These are phyloP conservation scores for Fusarium sp. DNA, from an alignment of 2,329 filamentous ascomycete species.

Conservation along the genomic window DNA sequence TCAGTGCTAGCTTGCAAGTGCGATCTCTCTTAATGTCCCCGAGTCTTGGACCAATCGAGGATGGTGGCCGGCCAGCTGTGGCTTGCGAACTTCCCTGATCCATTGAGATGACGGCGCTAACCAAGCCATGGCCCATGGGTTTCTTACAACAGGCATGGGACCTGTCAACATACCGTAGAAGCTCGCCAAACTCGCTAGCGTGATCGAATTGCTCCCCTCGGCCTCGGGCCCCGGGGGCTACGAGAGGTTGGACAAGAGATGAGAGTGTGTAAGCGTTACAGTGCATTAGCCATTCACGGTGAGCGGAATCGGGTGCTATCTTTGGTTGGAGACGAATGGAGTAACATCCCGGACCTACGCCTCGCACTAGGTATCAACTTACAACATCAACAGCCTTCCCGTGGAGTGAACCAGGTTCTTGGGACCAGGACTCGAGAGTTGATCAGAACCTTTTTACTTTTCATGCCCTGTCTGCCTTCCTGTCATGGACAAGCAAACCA, in stretches of 20 bases:
- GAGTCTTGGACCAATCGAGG: conserved; percentile 31
- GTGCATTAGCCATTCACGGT: not conserved
- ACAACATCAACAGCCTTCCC: not conserved
- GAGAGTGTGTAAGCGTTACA: not conserved
- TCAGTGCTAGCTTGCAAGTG: conserved; percentile 20
- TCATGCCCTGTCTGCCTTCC: conserved; percentile 19
- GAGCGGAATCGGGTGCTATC: not conserved
- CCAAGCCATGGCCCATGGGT: conserved; percentile 32
- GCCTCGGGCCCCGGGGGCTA: not conserved
- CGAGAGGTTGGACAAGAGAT: conserved; percentile 29
- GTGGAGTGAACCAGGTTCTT: conserved; percentile 31
- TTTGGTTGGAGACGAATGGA: conserved; percentile 9
- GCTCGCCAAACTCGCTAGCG: conserved; percentile 25
- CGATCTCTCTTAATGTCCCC: conserved; percentile 22
- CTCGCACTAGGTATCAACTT: not conserved
- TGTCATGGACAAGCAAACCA: conserved; percentile 22
- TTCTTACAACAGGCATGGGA: conserved; percentile 33
- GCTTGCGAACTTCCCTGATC: conserved; percentile 24
- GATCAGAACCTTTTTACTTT: conserved; percentile 3
- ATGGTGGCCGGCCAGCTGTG: conserved; percentile 26
- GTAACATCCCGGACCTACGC: not conserved
- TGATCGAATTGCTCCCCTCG: conserved; percentile 20
- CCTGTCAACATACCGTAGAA: conserved; percentile 28
- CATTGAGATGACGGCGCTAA: conserved; percentile 27
- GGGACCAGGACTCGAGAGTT: conserved; percentile 18